Conservation (phyloP, 352 stramenopile species). For the Pythium apleroticum region DNA sequence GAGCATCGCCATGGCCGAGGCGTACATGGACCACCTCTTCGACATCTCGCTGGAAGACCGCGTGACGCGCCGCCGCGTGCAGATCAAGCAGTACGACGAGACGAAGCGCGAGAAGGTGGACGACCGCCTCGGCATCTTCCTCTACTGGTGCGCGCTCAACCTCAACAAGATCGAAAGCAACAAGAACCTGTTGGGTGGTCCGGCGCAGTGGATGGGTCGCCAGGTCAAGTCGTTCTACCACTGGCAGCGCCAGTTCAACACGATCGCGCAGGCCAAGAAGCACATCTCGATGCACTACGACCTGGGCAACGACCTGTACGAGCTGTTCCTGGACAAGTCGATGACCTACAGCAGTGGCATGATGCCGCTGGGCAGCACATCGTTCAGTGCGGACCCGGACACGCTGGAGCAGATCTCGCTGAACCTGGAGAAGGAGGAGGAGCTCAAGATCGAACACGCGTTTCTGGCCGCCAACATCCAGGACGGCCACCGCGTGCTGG, state of each 20-base stretch:
- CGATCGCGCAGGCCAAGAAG: constrained; percentile 30
- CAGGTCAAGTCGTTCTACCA: constrained; percentile 31
- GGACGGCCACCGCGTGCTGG: constrained; percentile 30
- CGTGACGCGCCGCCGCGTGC: constrained; percentile 15
- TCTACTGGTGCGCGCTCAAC: constrained; percentile 32
- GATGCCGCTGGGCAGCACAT: constrained; percentile 15
- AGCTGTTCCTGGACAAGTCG: constrained; percentile 32
- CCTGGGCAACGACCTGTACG: constrained; percentile 34
- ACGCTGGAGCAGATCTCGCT: constrained; percentile 25
- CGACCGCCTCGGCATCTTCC: constrained; percentile 26
- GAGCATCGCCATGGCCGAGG: constrained; percentile 30
- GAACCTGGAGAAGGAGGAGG: constrained; percentile 25
- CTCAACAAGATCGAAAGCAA: constrained; percentile 30
- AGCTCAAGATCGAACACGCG: constrained; percentile 33
- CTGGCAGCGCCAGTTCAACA: constrained; percentile 32
- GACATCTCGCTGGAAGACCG: constrained; percentile 28
- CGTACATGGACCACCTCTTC: constrained; percentile 28
- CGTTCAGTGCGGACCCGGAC: constrained; percentile 9
- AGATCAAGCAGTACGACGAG: constrained; percentile 15
- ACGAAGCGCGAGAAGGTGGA: constrained; percentile 15
- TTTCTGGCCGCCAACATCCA: constrained; percentile 26
- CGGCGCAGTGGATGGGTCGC: constrained; percentile 20
- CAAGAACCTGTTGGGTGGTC: constrained; percentile 28
- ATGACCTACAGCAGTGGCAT: constrained; percentile 39
- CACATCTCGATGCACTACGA: constrained; percentile 39